Evolutionary conservation across 257 asterid species (phyloP), one percentile per base, ranked within the genome.

Genomic region (Hygrophila difformis): DNA sequence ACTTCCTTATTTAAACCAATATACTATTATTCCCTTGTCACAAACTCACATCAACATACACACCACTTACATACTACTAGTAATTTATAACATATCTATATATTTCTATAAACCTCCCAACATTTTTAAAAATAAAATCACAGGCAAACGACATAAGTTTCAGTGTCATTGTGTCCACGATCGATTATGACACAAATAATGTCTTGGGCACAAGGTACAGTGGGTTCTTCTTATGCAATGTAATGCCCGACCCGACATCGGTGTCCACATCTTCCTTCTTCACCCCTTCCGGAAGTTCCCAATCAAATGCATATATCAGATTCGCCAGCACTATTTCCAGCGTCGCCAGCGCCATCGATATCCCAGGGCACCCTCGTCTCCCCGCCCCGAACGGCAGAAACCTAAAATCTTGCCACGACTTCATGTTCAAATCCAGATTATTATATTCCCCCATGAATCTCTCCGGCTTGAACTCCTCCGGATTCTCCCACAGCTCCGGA

Each of bases 361-460:
- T 51, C 18, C 74, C 74, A 16, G 74, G 62, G 35, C 74, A 67
- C 10, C 53, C 56, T 28, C 74, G 35, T 12, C 74, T 41, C 5
- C 69, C 74, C 0, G 59, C 60, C 16, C 74, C 74, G 18, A 67
- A 67, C 12, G 69, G 74, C 11, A 56, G 26, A 9, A 42, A 18
- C 16, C 41, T 39, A 2, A 52, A 57, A 43, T 62, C 37, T 3
- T 44, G 44, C 13, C 60, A n/a, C n/a, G n/a, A 62, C 59, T 16
- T 57, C 48, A 6, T 13, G 38, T 49, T 21, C 3, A 47, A 2
- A 24, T 28, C 22, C 26, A 40, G 18, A 3, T 8, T 29, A 9
- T 31, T 13, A 2, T 22, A 8, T 4, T 14, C 41, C 2, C 12
- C 11, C 31, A 68, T 10, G 33, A 63, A 68, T 23, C 78, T 66